Evolutionary conservation across 805 yeast species (phyloP), one percentile per base, ranked within the genome.

Genomic region (Schwanniomyces yamadae): DNA sequence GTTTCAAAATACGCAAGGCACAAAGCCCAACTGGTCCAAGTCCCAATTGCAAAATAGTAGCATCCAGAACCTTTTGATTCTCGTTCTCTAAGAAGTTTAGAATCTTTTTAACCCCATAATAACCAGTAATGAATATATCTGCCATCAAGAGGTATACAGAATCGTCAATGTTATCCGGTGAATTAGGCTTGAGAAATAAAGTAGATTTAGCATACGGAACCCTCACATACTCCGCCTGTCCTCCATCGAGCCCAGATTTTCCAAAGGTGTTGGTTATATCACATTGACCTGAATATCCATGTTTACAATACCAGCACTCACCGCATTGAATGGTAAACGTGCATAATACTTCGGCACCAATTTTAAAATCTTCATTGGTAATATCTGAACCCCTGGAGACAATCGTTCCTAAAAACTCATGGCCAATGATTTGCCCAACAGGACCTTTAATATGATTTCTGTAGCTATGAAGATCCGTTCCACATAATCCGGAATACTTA

Each of bases 91-190:
- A 59, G 40, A 55, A 63, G 41, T 68, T 68, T 29, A 72, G 50
- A 40, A 73, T 71, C 46, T 77, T 75, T 40, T 69, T 66, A 8
- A 73, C 80, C 23, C 82, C 82, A 42, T 67, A 72, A 56, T 73
- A 78, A 0, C 82, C 84, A 1, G 84, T 79, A 28, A 80, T 75
- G 57, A 79, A 78, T 34, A 79, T 78, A 52, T 79, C 84, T 10
- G 82, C 78, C 81, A 78, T 74, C 42, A 79, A 51, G 5, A 78
- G 70, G 21, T 77, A 69, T 7, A 73, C 66, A 4, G 68, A 52
- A 39, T 73, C 76, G 39, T 71, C 69, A 16, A 57, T 52, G 3
- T 48, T 48, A 30, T 49, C 48, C 1, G 42, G 41, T 7, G 41
- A 19, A 1, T 25, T 21, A 4, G 80, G 80, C 34, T 69, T 64